phyloP scores from a whole-genome alignment of 2,329 filamentous ascomycete species.

The Cadophora luteo-olivacea region DNA sequence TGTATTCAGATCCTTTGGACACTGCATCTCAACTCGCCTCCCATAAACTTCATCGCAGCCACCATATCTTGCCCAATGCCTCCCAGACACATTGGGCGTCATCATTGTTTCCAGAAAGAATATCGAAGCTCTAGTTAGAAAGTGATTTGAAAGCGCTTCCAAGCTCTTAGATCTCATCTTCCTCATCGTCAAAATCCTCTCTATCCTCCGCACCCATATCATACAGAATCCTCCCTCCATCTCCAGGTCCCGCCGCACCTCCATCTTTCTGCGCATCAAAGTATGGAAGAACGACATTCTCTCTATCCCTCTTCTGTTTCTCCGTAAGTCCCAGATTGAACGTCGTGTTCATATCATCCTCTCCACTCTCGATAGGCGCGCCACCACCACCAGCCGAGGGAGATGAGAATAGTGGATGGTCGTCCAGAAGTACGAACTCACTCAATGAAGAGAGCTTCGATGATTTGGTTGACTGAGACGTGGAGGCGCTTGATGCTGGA shows the following conservation, averaged over 20 bases:
- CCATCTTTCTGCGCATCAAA: conserved; percentile 91
- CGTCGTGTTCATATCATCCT: conserved; percentile 70
- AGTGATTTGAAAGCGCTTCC: no score
- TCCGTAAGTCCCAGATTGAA: conserved; percentile 90
- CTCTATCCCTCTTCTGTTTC: conserved; percentile 84
- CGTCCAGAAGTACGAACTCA: conserved; percentile 66
- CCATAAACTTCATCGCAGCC: no score
- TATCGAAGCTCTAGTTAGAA: no score
- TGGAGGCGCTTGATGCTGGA: conserved; percentile 19
- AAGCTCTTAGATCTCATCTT: conserved; percentile 55
- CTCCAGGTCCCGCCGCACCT: conserved; percentile 70
- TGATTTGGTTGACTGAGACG: conserved; percentile 21
- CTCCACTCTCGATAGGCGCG: conserved; percentile 47
- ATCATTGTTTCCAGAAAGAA: no score
- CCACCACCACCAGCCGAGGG: conserved; percentile 35
- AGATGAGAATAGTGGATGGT: conserved; percentile 73
- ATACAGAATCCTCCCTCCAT: conserved; percentile 92
- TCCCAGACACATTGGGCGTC: no score
- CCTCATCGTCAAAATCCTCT: conserved; percentile 95
- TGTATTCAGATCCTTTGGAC: no score
- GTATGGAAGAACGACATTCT: conserved; percentile 91
- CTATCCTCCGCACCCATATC: conserved; percentile 97
- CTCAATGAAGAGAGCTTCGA: conserved; percentile 19
- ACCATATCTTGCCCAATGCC: no score
- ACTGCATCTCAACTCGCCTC: no score